Evolutionary conservation across 352 stramenopile species (phyloP), one percentile per base, ranked within the genome.

Genomic region (Phytopythium oedochilum): DNA sequence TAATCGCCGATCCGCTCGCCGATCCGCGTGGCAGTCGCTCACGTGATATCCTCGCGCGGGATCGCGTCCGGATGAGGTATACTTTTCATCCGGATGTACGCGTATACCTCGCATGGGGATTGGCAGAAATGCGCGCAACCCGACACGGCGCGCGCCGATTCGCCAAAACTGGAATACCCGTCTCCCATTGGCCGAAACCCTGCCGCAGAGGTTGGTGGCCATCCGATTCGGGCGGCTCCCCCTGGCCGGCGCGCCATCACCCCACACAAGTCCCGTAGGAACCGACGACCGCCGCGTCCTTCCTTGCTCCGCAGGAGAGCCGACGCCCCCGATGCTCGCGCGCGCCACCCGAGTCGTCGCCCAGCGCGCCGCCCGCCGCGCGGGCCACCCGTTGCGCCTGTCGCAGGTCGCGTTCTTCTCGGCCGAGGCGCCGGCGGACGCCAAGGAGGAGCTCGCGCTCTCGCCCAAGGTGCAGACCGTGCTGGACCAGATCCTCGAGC

Each of bases 401-500:
- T 62, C 62, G 50, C 73, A 89, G 64, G 69, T 70, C 36, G 43
- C 64, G 22, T 83, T 83, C 68, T 90, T 88, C 68, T 88, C 78
- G 35, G 61, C 64, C 14, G 68, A 74, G 42, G 48, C 59, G 15
- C 60, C 66, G 26, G 59, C 72, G 23, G 79, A 49, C 51, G 55
- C 75, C 55, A 70, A 76, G 61, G 61, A 68, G 55, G 85, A 95
- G 68, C 50, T 93, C 20, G 66, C 75, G 31, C 63, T 87, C 42
- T 77, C 78, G 40, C 79, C 83, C 40, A 92, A 92, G 73, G 85
- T 95, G 55, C 79, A 95, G 70, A 73, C 60, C 26, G 85, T 90
- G 53, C 68, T 95, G 47, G 76, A 95, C 70, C 70, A 89, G 64
- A 92, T 95, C 70, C 70, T 92, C 40, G 83, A 87, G 20, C 82